Percentiles rank a stretch among this genome's conserved stretches.
Conservation (phyloP, 176 grass and related monocot species). For the Cenchrus purpureus region DNA sequence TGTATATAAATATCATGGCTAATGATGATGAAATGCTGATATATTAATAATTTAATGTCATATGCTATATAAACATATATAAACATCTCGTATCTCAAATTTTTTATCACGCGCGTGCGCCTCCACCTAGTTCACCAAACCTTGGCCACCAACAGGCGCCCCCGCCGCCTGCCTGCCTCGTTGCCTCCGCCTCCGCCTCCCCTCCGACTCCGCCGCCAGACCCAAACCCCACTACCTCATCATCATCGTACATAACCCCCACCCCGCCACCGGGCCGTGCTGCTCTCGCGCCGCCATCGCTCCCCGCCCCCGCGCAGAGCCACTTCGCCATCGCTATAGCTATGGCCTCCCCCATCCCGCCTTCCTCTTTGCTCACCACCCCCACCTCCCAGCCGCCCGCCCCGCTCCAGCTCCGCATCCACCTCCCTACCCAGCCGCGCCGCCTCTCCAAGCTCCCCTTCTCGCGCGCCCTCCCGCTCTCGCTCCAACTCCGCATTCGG, state of each 20-base stretch:
- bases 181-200: slow-evolving; percentile 7
- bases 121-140: too few relatives aligned
- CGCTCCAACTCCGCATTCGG: slow-evolving; percentile 35
- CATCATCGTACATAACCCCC: not conserved
- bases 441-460: slow-evolving; percentile 22
- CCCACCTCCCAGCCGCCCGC: not conserved
- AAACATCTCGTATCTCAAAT: too few relatives aligned
- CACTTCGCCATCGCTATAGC: not conserved
- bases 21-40: too few relatives aligned
- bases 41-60: too few relatives aligned
- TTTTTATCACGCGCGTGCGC: too few relatives aligned
- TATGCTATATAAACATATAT: too few relatives aligned
- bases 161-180: not conserved
- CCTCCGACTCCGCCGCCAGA: not conserved
- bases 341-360: slow-evolving; percentile 32
- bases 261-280: not conserved
- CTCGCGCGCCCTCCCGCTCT: slow-evolving; percentile 27
- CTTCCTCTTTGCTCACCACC: slow-evolving; percentile 23
- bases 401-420: not conserved
- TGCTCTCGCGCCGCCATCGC: not conserved
- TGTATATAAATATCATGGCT: too few relatives aligned
- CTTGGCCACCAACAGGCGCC: slow-evolving; percentile 1
- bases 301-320: not conserved
- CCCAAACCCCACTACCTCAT: not conserved
- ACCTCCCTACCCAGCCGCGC: not conserved